Evolutionary conservation across 31 red algal genomes (phyloP), one percentile per base, ranked within the genome.

Genomic region (Bonnemaisonia californica): DNA sequence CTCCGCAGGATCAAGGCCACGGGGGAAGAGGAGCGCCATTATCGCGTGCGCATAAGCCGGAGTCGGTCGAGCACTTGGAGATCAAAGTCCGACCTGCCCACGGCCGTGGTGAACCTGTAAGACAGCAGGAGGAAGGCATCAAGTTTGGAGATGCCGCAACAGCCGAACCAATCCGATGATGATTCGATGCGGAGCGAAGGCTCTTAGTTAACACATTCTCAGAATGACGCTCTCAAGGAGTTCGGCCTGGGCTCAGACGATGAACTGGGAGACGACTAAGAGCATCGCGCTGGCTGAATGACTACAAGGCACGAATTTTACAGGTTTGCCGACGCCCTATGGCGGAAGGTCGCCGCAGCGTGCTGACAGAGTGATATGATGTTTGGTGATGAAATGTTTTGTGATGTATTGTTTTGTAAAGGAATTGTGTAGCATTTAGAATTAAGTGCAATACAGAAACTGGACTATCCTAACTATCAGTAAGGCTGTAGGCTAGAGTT

Each of bases 291-390:
- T 18, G 26, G 68, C 18, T 16, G 68, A 41, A 41, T 71, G 36
- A 41, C 68, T 71, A 71, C 68, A 71, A 71, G 68, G 68, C 68
- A 71, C 68, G 68, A 71, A 71, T 71, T 27, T 71, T 71, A 36
- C 68, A 71, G n/a, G n/a, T n/a, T n/a, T n/a, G n/a, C n/a, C n/a
- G n/a, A n/a, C n/a, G n/a, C n/a, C n/a, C n/a, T n/a, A n/a, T n/a
- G n/a, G n/a, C n/a, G n/a, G n/a, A n/a, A n/a, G n/a, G n/a, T n/a
- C n/a, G n/a, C n/a, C n/a, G n/a, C n/a, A n/a, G n/a, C n/a, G n/a
- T n/a, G n/a, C n/a, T n/a, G n/a, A n/a, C n/a, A n/a, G n/a, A n/a
- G n/a, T n/a, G n/a, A n/a, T n/a, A n/a, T n/a, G n/a, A n/a, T n/a
- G n/a, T n/a, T n/a, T n/a, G n/a, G n/a, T n/a, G n/a, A n/a, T n/a